Evolutionary conservation across 2,329 filamentous ascomycete species (phyloP).

Genomic region (Akanthomyces uredinophilus): DNA sequence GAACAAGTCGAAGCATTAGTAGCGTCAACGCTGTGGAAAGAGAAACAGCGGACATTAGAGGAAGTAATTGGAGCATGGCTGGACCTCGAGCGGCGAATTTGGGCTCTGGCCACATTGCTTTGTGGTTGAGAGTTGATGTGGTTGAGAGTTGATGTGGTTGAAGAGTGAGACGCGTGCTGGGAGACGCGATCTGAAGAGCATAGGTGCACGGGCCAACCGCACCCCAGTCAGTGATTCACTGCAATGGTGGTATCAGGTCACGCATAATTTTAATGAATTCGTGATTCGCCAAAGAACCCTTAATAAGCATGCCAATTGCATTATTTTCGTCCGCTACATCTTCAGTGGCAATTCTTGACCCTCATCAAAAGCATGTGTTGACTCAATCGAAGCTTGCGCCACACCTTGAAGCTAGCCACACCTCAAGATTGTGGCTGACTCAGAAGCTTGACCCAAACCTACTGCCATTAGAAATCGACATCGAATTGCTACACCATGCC

Average conservation of each 20-base stretch:
- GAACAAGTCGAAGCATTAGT: conserved; percentile 9
- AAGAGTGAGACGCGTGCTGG: conserved; percentile 1
- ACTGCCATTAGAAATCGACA: neutral
- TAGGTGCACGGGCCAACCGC: neutral
- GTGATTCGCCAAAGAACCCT: too few species aligned
- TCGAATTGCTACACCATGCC: neutral
- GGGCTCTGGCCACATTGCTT: neutral
- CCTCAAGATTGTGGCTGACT: neutral
- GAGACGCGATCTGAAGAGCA: conserved; percentile 11
- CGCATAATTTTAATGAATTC: neutral
- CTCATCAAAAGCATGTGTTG: neutral
- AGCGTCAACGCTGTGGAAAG: conserved; percentile 16
- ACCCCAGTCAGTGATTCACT: neutral
- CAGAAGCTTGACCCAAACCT: neutral
- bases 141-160: neutral
- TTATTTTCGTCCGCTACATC: too few species aligned
- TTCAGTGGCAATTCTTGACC: neutral
- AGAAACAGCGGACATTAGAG: neutral
- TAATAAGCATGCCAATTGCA: too few species aligned
- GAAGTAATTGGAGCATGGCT: neutral
- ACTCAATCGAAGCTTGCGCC: neutral
- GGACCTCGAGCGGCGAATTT: neutral
- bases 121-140: conserved; percentile 3
- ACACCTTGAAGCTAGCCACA: neutral
- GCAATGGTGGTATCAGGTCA: too few species aligned